Percentiles rank a stretch among this genome's conserved stretches.
These are phyloP conservation scores for Abortiporus biennis DNA, from an alignment of 1,284 basidiomycete species.

Conservation along the genomic window DNA sequence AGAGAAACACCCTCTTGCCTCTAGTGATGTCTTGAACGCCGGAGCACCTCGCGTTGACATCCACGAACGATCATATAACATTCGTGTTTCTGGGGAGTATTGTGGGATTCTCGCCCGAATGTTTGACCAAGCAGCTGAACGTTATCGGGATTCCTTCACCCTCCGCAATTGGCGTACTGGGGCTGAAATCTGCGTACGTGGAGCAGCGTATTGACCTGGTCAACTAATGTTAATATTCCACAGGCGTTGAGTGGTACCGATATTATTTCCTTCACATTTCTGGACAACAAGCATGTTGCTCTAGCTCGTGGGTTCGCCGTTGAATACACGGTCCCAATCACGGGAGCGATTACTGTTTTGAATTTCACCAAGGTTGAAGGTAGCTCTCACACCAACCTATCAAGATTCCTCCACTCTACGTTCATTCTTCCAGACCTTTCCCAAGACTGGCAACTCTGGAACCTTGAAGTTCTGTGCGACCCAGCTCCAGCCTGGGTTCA, in stretches of 20 bases:
- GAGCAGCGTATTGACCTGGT: no score
- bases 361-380: not conserved
- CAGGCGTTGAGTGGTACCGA: not conserved
- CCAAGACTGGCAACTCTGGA: not conserved
- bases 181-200: not conserved
- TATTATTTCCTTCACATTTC: conserved; percentile 3
- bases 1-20: conserved; percentile 1
- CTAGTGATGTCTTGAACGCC: not conserved
- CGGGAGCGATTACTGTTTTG: not conserved
- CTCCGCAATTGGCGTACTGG: conserved; percentile 12
- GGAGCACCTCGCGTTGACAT: not conserved
- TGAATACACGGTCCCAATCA: no score
- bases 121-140: not conserved
- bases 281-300: conserved; percentile 2
- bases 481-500: not conserved
- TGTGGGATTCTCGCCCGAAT: conserved; percentile 9
- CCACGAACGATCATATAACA: not conserved
- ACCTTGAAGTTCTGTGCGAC: conserved; percentile 5
- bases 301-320: no score
- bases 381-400: not conserved
- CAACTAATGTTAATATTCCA: no score
- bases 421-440: not conserved
- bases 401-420: conserved; percentile 2
- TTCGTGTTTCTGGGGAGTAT: conserved; percentile 2
- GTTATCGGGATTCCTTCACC: not conserved